These are phyloP conservation scores for Byssoonygena ceratinophila DNA, from an alignment of 2,329 filamentous ascomycete genomes.

Conservation along the genomic window DNA sequence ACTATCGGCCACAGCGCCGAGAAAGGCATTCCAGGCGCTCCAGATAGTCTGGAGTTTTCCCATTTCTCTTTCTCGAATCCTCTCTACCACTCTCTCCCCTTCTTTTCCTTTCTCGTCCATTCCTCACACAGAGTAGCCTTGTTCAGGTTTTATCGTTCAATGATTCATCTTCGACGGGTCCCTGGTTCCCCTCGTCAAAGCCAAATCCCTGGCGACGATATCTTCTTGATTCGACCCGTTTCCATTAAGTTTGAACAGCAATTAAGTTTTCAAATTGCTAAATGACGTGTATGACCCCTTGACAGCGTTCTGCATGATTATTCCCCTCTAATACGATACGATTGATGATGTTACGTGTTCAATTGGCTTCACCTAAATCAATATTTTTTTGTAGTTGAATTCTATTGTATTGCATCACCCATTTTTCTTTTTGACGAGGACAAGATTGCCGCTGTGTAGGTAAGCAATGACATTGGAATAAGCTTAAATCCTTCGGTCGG, in stretches of 20 bases:
- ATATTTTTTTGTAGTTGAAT: background rate
- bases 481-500: background rate
- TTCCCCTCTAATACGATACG: background rate
- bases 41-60: background rate
- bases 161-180: too few relatives aligned
- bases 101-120: too few relatives aligned
- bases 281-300: background rate
- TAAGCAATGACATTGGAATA: background rate
- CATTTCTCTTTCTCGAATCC: background rate
- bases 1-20: conserved; percentile 27
- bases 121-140: too few relatives aligned
- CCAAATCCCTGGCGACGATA: too few relatives aligned
- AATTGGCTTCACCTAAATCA: background rate
- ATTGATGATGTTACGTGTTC: background rate
- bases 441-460: background rate
- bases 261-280: background rate
- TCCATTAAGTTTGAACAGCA: background rate
- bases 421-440: background rate
- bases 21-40: conserved; percentile 5
- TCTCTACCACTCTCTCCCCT: background rate
- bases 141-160: too few relatives aligned
- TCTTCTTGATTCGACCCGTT: background rate
- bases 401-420: background rate
- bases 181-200: too few relatives aligned
- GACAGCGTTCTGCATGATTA: background rate